Conservation (phyloP, 2,329 filamentous ascomycete species). For the Sphaceloma murrayae region DNA sequence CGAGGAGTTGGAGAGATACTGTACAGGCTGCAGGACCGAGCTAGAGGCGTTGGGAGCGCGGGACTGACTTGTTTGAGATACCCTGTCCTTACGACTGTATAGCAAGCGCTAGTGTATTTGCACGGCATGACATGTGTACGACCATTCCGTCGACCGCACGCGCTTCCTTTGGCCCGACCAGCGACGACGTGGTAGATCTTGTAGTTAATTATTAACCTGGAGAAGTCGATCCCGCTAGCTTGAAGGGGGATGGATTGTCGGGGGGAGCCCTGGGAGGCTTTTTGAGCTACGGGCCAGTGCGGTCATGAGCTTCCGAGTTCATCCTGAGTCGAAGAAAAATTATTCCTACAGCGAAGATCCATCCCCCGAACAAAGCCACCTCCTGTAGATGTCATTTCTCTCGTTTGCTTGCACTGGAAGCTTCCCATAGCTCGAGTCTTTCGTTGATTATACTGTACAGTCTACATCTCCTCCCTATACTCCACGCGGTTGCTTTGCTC, state of each 20-base stretch:
- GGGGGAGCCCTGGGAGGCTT: conserved; percentile 8
- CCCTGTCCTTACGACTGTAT: conserved; percentile 11
- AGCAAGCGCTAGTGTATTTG: no score
- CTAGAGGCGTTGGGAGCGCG: conserved; percentile 2
- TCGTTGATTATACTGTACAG: conserved; percentile 3
- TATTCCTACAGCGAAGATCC: not conserved
- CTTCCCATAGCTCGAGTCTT: conserved; percentile 7
- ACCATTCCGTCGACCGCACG: no score
- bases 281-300: conserved; percentile 3
- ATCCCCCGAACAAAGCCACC: no score
- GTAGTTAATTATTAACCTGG: no score
- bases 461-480: not conserved
- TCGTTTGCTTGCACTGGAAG: not conserved
- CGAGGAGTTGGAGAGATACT: conserved; percentile 17
- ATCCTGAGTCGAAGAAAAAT: conserved; percentile 8
- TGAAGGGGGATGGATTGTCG: not conserved
- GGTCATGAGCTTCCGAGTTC: conserved; percentile 7
- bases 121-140: no score
- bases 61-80: conserved; percentile 8
- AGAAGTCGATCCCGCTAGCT: not conserved
- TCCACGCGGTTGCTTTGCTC: conserved; percentile 2
- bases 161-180: no score
- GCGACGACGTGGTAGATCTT: no score
- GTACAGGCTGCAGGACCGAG: conserved; percentile 9
- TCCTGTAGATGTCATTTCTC: no score